Percentiles rank a stretch among this genome's conserved stretches.
These are phyloP conservation scores for Phaeosphaeriaceae sp. DNA, from an alignment of 2,329 filamentous ascomycete genomes.

Conservation along the genomic window DNA sequence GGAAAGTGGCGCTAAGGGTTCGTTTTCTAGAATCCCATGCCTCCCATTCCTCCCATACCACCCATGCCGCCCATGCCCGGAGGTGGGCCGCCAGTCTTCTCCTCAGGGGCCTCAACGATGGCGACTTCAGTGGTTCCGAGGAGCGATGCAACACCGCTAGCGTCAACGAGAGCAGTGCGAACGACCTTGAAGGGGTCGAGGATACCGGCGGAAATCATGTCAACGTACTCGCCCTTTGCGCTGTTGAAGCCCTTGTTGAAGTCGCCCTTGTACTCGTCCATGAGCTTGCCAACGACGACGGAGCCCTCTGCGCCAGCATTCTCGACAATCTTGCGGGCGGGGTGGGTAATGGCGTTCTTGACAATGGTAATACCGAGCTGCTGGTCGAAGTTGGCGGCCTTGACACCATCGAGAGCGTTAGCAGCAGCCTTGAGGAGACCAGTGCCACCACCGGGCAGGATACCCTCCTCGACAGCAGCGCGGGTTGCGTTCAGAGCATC, in stretches of 20 bases:
- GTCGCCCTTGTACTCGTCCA: slow-evolving; percentile 86
- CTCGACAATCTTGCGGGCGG: slow-evolving; percentile 94
- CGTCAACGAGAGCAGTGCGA: slow-evolving; percentile 92
- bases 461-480: slow-evolving; percentile 98
- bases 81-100: slow-evolving; percentile 69
- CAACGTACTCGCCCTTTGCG: slow-evolving; percentile 95
- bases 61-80: slow-evolving; percentile 64
- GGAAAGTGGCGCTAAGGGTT: slow-evolving; percentile 27
- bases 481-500: slow-evolving; percentile 98
- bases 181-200: slow-evolving; percentile 99
- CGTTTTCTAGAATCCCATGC: slow-evolving; percentile 61
- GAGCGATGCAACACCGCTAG: slow-evolving; percentile 93
- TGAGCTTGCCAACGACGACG: slow-evolving; percentile 97
- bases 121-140: slow-evolving; percentile 98
- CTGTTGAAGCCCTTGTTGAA: slow-evolving; percentile 99
- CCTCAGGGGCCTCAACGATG: slow-evolving; percentile 93
- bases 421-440: slow-evolving; percentile 95
- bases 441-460: slow-evolving; percentile 97
- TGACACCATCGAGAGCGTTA: slow-evolving; percentile 83
- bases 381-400: slow-evolving; percentile 97
- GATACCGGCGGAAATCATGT: slow-evolving; percentile 98
- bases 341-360: slow-evolving; percentile 96
- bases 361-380: slow-evolving; percentile 97
- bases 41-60: slow-evolving; percentile 58
- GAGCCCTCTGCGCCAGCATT: slow-evolving; percentile 96